Base-by-base conservation (phyloP, 148 eudicot genomes). In the Pharnaceum exiguum region DNA sequence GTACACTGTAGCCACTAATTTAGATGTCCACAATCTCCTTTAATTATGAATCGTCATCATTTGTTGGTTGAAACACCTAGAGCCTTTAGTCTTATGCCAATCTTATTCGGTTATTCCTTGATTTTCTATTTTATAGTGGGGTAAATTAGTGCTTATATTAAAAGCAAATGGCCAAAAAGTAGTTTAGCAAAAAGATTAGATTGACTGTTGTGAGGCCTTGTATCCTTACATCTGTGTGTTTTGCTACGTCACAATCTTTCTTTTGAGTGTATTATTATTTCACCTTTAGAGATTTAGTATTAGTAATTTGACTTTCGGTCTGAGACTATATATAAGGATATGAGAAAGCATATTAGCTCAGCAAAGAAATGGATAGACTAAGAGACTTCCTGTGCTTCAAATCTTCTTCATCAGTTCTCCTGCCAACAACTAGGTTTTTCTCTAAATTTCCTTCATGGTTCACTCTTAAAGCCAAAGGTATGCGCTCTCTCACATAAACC, bases 301-400 rank as follows among this genome's bases (percentile, higher is more conserved):
- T n/a, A n/a, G 26, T 8, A 37, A 51, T 59, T 67, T 67, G 65
- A 59, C 65, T 67, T 67, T 46, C 8, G 8, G 15, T 31, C 7
- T 66, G 56, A 49, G 19, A 2, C 12, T 37, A 30, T 39, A 58
- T 65, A 66, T 35, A 67, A 58, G 50, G 44, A 50, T 51, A 30
- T 51, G 31, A 57, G 44, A 31, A 40, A 49, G 43, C 49, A 36
- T 56, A 45, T 31, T 12, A 21, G 39, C 36, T 39, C 5, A 38
- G 35, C 19, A 39, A 13, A 10, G 16, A 30, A 17, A 60, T 69
- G 73, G 66, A 69, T 49, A 69, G 49, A 45, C 51, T 69, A 55
- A 69, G 57, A 21, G 49, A 47, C 51, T 60, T 21, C 49, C 60
- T 61, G 32, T 69, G 56, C 73, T 54, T 61, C 73, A 69, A 69